These are phyloP conservation scores for Phytophthora crassamura DNA, from an alignment of 352 stramenopile species.

Conservation along the genomic window DNA sequence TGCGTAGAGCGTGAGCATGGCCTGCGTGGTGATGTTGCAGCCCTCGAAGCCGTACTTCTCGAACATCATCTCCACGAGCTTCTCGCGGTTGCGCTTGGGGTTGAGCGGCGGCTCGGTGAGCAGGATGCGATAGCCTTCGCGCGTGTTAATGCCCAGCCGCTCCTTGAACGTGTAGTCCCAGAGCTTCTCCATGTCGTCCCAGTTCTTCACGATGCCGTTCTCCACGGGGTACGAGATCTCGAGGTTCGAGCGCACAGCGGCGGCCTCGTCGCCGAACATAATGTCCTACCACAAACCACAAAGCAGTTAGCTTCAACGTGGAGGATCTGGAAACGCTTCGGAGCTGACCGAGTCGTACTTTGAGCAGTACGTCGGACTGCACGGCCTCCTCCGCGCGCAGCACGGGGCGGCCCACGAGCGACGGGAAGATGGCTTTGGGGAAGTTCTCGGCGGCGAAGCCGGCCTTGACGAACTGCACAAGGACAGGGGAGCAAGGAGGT, in stretches of 20 bases:
- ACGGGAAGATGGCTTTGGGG: conserved; percentile 94
- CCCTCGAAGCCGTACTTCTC: conserved; percentile 93
- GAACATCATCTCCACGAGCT: conserved; percentile 94
- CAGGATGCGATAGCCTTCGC: conserved; percentile 85
- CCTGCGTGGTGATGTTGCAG: conserved; percentile 92
- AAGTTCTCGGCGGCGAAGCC: conserved; percentile 96
- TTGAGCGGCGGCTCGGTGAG: conserved; percentile 94
- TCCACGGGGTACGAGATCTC: conserved; percentile 93
- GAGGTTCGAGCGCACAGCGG: conserved; percentile 84
- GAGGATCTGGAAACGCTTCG: background rate
- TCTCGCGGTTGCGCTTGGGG: conserved; percentile 92
- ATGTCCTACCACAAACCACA: conserved; percentile 75
- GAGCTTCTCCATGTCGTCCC: conserved; percentile 97
- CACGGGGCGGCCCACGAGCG: conserved; percentile 94
- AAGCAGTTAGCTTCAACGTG: conserved; percentile 7
- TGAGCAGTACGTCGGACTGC: conserved; percentile 86
- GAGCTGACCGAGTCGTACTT: conserved; percentile 39
- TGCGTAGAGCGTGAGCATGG: conserved; percentile 94
- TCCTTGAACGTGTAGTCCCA: conserved; percentile 98
- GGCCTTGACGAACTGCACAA: conserved; percentile 87
- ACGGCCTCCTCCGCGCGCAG: conserved; percentile 93
- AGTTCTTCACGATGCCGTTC: conserved; percentile 97
- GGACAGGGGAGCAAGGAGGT: background rate
- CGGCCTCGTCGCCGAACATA: conserved; percentile 96
- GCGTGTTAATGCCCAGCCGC: conserved; percentile 77